Evolutionary conservation across 2,329 filamentous ascomycete genomes (phyloP).

Genomic region (Diaporthe caulivora): DNA sequence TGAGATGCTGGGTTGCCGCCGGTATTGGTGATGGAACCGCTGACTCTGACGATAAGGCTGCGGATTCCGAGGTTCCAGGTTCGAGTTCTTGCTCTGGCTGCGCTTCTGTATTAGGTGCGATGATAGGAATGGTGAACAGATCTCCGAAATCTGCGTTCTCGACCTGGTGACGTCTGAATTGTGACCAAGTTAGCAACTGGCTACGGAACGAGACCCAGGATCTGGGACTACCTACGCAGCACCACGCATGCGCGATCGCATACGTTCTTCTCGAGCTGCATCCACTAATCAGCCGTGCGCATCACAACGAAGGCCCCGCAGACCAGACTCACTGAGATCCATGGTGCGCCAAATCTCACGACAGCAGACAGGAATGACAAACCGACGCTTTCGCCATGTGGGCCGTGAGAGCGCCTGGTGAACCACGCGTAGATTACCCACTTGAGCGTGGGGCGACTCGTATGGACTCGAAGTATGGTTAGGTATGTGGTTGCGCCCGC

Average conservation of each 20-base stretch:
- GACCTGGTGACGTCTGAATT: conserved; percentile 65
- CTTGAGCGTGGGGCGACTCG: neutral
- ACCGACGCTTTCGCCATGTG: neutral
- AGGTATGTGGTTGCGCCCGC: neutral
- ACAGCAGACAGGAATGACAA: neutral
- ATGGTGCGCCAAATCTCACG: conserved; percentile 43
- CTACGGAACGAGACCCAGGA: neutral
- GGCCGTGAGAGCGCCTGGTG: too few relatives aligned
- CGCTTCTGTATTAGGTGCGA: conserved; percentile 38
- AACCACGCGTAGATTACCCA: neutral
- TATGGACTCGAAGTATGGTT: neutral
- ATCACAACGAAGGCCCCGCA: neutral
- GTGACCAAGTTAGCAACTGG: neutral
- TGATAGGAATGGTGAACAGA: conserved; percentile 51
- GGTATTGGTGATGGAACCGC: conserved; percentile 40
- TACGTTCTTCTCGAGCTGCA: conserved; percentile 69
- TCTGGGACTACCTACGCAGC: conserved; percentile 63
- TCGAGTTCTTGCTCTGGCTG: conserved; percentile 38
- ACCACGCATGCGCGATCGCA: conserved; percentile 74
- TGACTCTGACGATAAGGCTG: conserved; percentile 30
- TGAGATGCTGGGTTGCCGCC: conserved; percentile 51
- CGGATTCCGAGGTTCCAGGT: conserved; percentile 35
- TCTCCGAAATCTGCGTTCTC: conserved; percentile 72
- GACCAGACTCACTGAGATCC: conserved; percentile 48
- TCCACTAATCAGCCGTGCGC: conserved; percentile 33